phyloP scores from a whole-genome alignment of 495 filamentous ascomycete species.

The Recurvomyces mirabilis region DNA sequence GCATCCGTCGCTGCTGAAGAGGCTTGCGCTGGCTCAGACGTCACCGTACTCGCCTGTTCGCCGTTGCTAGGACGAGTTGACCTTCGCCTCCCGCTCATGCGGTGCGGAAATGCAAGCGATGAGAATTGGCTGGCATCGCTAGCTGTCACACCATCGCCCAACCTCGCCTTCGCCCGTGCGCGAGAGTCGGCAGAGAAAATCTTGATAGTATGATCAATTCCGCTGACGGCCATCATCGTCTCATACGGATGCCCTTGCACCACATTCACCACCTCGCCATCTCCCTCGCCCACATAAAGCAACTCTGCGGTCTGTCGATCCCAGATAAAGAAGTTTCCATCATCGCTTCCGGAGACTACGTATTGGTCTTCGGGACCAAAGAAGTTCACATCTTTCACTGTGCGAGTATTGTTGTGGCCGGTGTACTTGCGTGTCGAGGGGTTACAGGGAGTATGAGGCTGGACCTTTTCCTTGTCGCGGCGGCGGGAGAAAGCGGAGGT shows the following conservation, averaged over 20 bases:
- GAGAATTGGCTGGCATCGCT: constrained; percentile 32
- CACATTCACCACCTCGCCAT: constrained; percentile 66
- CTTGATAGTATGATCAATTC: constrained; percentile 67
- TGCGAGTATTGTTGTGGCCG: constrained; percentile 64
- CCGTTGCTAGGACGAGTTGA: background rate
- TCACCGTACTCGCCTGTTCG: background rate
- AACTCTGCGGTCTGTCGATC: constrained; percentile 52
- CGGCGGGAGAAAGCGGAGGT: constrained; percentile 30
- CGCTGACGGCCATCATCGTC: constrained; percentile 56
- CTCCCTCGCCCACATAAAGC: constrained; percentile 58
- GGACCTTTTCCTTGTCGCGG: constrained; percentile 36
- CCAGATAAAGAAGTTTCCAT: constrained; percentile 61
- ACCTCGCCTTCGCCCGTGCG: constrained; percentile 46
- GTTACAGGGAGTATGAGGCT: constrained; percentile 44
- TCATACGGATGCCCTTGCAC: constrained; percentile 65
- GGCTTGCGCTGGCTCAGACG: constrained; percentile 9
- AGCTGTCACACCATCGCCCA: constrained; percentile 41
- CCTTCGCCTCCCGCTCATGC: constrained; percentile 3
- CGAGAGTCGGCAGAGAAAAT: constrained; percentile 57
- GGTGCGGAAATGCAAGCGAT: constrained; percentile 24
- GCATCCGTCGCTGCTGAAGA: too few species aligned
- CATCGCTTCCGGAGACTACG: constrained; percentile 60
- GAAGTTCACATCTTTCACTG: constrained; percentile 67
- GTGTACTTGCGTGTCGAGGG: constrained; percentile 48
- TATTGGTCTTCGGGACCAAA: constrained; percentile 64